phyloP scores from a whole-genome alignment of 2,329 filamentous ascomycete species.

The Diplodia sapinea region DNA sequence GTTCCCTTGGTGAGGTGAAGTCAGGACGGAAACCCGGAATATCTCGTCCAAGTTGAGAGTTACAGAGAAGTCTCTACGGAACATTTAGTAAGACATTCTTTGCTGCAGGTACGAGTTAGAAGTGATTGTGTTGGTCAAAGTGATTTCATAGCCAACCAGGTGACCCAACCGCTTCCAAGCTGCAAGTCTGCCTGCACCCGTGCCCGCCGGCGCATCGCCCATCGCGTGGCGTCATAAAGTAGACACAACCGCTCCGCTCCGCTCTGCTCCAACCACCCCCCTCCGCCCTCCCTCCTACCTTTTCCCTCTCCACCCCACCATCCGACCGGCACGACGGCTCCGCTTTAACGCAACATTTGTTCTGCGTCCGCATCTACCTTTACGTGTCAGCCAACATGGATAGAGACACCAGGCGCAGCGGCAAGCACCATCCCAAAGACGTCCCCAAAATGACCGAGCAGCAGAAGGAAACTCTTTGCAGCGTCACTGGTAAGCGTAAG shows the following conservation, averaged over 20 bases:
- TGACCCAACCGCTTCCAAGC: no score
- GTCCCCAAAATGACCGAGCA: constrained; percentile 9
- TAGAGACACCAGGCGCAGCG: not conserved
- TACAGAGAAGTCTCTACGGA: not conserved
- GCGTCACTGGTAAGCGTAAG: not conserved
- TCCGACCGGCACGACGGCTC: not conserved
- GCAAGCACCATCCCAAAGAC: not conserved
- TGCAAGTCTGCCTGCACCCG: not conserved
- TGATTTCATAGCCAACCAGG: not conserved
- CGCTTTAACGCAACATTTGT: not conserved
- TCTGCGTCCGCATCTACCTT: not conserved
- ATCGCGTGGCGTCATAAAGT: not conserved
- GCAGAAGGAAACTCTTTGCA: constrained; percentile 5
- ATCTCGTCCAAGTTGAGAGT: not conserved
- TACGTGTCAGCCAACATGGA: not conserved
- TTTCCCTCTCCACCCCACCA: not conserved
- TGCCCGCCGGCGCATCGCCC: not conserved
- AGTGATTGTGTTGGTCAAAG: not conserved
- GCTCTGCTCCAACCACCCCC: not conserved
- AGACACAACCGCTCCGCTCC: not conserved
- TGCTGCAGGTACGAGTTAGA: not conserved
- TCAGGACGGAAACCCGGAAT: not conserved
- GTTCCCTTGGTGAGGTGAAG: not conserved
- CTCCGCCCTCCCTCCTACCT: not conserved
- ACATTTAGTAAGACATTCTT: not conserved